Evolutionary conservation across 805 yeast genomes (phyloP).

Genomic region (Maudiozyma saulgeensis): DNA sequence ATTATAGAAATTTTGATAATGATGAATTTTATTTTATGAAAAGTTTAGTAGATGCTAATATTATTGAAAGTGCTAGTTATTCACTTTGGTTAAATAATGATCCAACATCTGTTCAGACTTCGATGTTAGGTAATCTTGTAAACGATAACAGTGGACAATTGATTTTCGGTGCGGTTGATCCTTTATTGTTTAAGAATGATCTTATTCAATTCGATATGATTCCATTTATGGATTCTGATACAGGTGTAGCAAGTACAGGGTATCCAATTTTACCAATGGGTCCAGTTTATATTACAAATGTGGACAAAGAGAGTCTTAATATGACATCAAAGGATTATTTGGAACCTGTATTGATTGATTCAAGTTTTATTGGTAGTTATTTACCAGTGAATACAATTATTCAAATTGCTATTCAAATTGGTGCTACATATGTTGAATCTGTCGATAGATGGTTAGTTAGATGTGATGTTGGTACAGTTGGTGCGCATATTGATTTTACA

Average conservation of each 20-base stretch:
- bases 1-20: slow-evolving; percentile 11
- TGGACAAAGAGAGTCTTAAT: slow-evolving; percentile 31
- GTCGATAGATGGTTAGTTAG: slow-evolving; percentile 50
- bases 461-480: slow-evolving; percentile 41
- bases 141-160: slow-evolving; percentile 28
- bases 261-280: slow-evolving; percentile 41
- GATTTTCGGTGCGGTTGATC: slow-evolving; percentile 52
- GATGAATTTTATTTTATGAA: slow-evolving; percentile 28
- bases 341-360: slow-evolving; percentile 50
- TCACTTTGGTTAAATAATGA: slow-evolving; percentile 33
- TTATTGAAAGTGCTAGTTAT: slow-evolving; percentile 34
- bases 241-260: slow-evolving; percentile 21
- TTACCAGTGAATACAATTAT: slow-evolving; percentile 50
- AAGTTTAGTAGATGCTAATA: slow-evolving; percentile 21
- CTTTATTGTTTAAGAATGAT: slow-evolving; percentile 36
- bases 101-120: slow-evolving; percentile 1
- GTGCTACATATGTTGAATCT: slow-evolving; percentile 47
- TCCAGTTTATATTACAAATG: slow-evolving; percentile 36
- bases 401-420: slow-evolving; percentile 57
- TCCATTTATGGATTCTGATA: slow-evolving; percentile 29
- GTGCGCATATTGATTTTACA: slow-evolving; percentile 44
- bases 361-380: slow-evolving; percentile 40
- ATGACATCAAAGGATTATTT: slow-evolving; percentile 31
- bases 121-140: slow-evolving; percentile 1
- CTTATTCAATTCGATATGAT: slow-evolving; percentile 42